Evolutionary conservation across 2,329 filamentous ascomycete species (phyloP).

Genomic region (Dryadomyces quercus-mongolicae): DNA sequence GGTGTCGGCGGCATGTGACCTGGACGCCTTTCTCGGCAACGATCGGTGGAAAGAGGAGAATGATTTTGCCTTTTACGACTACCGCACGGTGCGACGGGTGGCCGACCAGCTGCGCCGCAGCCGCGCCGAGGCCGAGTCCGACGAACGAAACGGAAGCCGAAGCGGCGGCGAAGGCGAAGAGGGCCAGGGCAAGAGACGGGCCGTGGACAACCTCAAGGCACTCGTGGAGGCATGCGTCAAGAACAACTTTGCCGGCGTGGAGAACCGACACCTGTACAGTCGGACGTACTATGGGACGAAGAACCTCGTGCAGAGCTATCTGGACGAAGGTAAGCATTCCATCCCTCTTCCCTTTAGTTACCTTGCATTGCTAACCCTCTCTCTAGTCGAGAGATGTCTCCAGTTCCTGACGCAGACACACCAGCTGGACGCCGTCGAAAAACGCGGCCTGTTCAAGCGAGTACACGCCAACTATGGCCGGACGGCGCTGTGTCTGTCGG

Average conservation of each 20-base stretch:
- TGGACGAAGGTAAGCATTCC: conserved; percentile 56
- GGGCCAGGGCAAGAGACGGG: background rate
- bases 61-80: conserved; percentile 77
- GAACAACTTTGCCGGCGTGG: conserved; percentile 92
- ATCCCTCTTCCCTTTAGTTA: background rate
- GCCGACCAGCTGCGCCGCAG: conserved; percentile 60
- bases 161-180: conserved; percentile 7
- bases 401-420: conserved; percentile 56
- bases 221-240: conserved; percentile 87
- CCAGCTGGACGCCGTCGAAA: conserved; percentile 58
- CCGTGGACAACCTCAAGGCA: conserved; percentile 52
- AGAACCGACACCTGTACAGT: conserved; percentile 89
- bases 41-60: conserved; percentile 69
- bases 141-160: conserved; percentile 13
- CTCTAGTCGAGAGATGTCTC: conserved; percentile 51
- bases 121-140: conserved; percentile 33
- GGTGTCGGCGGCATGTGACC: conserved; percentile 63
- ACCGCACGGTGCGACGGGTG: conserved; percentile 66
- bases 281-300: conserved; percentile 99
- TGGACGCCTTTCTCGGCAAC: conserved; percentile 74
- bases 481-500: conserved; percentile 84
- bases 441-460: conserved; percentile 74
- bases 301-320: conserved; percentile 75
- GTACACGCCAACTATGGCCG: conserved; percentile 84
- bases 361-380: conserved; percentile 1